phyloP scores from a whole-genome alignment of 306 rosid species.

The Ormosia semicastrata region DNA sequence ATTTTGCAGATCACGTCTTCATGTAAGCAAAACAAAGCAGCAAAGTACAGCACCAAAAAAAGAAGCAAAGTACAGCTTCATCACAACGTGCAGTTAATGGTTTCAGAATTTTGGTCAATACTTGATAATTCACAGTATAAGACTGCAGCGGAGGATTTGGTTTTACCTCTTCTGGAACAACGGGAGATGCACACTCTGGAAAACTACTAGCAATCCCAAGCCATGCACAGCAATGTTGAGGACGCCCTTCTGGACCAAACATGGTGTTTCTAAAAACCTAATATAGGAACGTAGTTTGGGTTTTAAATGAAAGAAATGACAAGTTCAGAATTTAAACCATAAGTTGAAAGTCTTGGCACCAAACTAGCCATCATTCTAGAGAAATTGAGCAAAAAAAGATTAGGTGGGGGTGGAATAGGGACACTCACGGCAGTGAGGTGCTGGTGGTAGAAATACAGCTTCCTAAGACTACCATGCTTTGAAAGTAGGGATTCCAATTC shows the following conservation, averaged over 20 bases:
- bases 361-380: conserved; percentile 12
- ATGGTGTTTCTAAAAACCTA: conserved; percentile 97
- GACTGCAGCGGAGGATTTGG: conserved; percentile 12
- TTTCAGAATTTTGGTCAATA: conserved; percentile 13
- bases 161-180: conserved; percentile 92
- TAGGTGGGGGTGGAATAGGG: not conserved
- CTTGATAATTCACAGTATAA: not conserved
- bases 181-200: conserved; percentile 91
- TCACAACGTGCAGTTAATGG: not conserved
- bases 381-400: conserved; percentile 14
- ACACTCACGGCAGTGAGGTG: conserved; percentile 86
- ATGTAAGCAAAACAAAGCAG: conserved; percentile 14
- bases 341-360: conserved; percentile 7
- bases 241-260: conserved; percentile 99
- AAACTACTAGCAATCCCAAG: conserved; percentile 98
- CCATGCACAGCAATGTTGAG: conserved; percentile 99
- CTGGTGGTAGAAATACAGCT: conserved; percentile 92
- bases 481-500: conserved; percentile 91
- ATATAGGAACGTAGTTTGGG: conserved; percentile 26
- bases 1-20: conserved; percentile 12
- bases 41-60: not conserved
- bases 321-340: conserved; percentile 25
- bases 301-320: conserved; percentile 31
- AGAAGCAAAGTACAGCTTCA: not conserved
- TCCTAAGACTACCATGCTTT: conserved; percentile 90